Percentiles rank a stretch among this genome's conserved stretches.
Evolutionary conservation across 805 yeast species (phyloP).

Genomic region (Starmerella riodocensis): DNA sequence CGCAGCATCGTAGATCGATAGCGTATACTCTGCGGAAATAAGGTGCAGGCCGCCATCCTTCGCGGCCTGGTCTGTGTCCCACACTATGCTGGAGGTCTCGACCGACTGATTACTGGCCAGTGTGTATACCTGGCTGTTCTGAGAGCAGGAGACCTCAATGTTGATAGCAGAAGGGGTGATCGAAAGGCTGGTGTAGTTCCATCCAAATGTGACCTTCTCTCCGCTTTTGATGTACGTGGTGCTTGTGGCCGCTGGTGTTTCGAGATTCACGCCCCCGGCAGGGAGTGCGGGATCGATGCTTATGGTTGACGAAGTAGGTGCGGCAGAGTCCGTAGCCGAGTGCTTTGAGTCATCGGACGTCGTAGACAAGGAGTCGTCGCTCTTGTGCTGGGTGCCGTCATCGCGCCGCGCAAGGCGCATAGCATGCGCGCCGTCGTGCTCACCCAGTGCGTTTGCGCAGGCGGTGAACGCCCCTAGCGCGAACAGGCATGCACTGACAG

Average conservation of each 20-base stretch:
- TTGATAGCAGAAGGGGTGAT: constrained; percentile 30
- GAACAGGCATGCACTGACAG: no score
- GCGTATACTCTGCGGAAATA: constrained; percentile 29
- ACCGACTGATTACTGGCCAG: constrained; percentile 27
- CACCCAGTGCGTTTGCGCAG: no score
- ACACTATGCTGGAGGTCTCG: constrained; percentile 23
- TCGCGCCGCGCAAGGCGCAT: no score
- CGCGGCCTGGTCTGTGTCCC: constrained; percentile 29
- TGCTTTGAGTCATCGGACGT: not conserved
- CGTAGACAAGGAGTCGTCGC: no score
- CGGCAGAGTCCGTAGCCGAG: not conserved
- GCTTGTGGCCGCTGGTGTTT: constrained; percentile 27
- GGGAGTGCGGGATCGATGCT: constrained; percentile 27
- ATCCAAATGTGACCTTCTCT: constrained; percentile 29
- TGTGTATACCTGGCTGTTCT: constrained; percentile 29
- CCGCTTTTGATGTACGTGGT: constrained; percentile 30
- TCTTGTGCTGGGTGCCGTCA: no score
- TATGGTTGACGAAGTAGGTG: constrained; percentile 8
- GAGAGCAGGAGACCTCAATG: constrained; percentile 29
- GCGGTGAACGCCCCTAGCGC: no score
- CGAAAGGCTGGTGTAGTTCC: constrained; percentile 29
- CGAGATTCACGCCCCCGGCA: constrained; percentile 28
- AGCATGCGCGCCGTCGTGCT: no score
- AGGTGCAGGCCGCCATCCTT: constrained; percentile 20
- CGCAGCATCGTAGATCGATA: constrained; percentile 28